phyloP scores from a whole-genome alignment of 164 flowering plant species.

The Paratinospora sagittata region DNA sequence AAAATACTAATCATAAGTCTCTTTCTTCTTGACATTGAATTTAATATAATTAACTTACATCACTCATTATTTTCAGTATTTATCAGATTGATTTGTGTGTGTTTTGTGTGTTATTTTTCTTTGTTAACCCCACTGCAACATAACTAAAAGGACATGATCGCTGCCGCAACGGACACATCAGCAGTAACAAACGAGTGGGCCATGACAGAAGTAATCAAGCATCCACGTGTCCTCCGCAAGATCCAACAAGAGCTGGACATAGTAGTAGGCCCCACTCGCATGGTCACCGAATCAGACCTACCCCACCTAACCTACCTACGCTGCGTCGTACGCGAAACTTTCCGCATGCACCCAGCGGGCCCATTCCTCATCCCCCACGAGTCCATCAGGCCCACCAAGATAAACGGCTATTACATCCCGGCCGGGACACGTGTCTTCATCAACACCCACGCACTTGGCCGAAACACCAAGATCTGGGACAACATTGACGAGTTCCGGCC shows the following conservation, averaged over 20 bases:
- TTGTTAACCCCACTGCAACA: too few species aligned
- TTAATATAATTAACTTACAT: too few species aligned
- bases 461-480: conserved; percentile 66
- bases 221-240: conserved; percentile 63
- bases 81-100: too few species aligned
- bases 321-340: conserved; percentile 86
- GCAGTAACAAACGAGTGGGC: conserved; percentile 99
- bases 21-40: too few species aligned
- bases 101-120: too few species aligned
- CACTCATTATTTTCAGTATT: too few species aligned
- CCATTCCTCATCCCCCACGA: conserved; percentile 95
- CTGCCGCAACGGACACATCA: conserved; percentile 95
- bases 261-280: conserved; percentile 64
- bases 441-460: conserved; percentile 88
- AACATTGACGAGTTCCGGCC: conserved; percentile 63
- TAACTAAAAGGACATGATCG: conserved; percentile 99
- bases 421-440: conserved; percentile 90
- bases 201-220: conserved; percentile 93
- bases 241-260: conserved; percentile 81
- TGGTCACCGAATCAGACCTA: conserved; percentile 76
- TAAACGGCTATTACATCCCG: conserved; percentile 80
- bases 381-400: conserved; percentile 53
- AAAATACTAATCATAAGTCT: too few species aligned
- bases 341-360: conserved; percentile 96
- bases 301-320: conserved; percentile 72